A percentile compares a stretch with the other conserved stretches of the same genome.
These are phyloP conservation scores for Colletotrichum falcatum DNA, from an alignment of 2,329 filamentous ascomycete genomes.

Conservation along the genomic window DNA sequence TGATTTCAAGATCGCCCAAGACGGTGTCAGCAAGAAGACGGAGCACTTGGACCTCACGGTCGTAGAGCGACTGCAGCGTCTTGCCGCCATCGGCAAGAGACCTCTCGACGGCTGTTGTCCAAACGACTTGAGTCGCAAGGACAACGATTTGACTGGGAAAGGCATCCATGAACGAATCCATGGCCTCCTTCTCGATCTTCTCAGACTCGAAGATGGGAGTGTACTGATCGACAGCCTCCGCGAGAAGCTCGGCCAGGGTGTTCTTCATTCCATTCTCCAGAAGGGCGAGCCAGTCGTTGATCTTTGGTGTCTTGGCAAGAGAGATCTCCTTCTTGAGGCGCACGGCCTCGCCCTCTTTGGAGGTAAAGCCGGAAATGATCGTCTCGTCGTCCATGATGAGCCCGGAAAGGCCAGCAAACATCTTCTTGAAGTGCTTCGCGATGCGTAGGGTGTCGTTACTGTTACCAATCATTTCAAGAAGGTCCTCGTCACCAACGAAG, in stretches of 20 bases:
- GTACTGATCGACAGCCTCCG: constrained; percentile 87
- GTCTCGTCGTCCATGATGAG: constrained; percentile 91
- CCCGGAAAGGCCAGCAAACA: constrained; percentile 97
- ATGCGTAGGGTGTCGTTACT: constrained; percentile 97
- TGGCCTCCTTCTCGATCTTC: constrained; percentile 74
- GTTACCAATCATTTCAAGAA: constrained; percentile 99
- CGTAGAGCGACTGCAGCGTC: constrained; percentile 77
- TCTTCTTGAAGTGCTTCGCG: constrained; percentile 99
- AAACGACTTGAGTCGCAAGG: constrained; percentile 91
- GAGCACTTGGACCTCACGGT: constrained; percentile 86
- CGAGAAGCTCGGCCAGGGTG: constrained; percentile 89
- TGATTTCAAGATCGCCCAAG: constrained; percentile 86
- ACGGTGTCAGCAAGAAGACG: constrained; percentile 89
- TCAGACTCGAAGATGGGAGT: constrained; percentile 80
- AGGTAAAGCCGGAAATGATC: constrained; percentile 91
- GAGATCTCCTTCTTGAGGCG: constrained; percentile 91
- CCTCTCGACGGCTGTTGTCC: constrained; percentile 88
- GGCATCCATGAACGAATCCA: constrained; percentile 83
- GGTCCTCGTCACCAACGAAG: constrained; percentile 98
- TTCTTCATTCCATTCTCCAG: constrained; percentile 94
- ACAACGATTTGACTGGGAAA: constrained; percentile 97
- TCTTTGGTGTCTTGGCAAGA: constrained; percentile 90
- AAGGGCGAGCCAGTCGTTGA: constrained; percentile 98
- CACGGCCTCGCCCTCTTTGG: constrained; percentile 93
- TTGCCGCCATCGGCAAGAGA: constrained; percentile 79